Evolutionary conservation across 177 flowering plant genomes (phyloP).

Genomic region (Vitis hybrid): DNA sequence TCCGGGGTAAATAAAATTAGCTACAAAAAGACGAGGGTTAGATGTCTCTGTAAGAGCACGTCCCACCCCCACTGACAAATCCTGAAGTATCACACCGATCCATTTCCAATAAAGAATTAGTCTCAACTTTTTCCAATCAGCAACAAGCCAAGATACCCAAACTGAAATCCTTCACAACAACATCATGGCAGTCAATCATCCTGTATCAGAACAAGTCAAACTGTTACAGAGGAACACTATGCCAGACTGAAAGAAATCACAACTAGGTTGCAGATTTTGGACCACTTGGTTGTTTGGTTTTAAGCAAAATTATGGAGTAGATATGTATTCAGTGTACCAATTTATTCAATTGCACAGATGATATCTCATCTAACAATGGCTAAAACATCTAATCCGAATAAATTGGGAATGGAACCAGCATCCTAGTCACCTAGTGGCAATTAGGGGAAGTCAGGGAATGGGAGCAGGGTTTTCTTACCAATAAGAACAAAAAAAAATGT

Average conservation of each 20-base stretch:
- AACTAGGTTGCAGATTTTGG: not conserved
- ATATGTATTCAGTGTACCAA: too few relatives aligned
- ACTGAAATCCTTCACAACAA: slow-evolving; percentile 14
- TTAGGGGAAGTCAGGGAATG: too few relatives aligned
- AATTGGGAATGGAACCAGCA: too few relatives aligned
- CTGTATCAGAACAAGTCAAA: slow-evolving; percentile 30
- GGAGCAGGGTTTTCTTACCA: too few relatives aligned
- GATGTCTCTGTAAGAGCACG: slow-evolving; percentile 31
- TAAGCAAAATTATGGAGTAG: too few relatives aligned
- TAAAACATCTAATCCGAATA: too few relatives aligned
- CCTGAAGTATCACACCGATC: slow-evolving; percentile 91
- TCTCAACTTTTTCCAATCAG: slow-evolving; percentile 20
- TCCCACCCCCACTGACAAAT: slow-evolving; percentile 89
- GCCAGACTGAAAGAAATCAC: slow-evolving; percentile 1
- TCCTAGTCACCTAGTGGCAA: too few relatives aligned
- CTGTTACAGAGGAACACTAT: not conserved
- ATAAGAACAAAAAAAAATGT: too few relatives aligned
- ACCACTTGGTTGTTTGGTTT: too few relatives aligned
- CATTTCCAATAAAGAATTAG: slow-evolving; percentile 37
- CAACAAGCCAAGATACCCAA: slow-evolving; percentile 5
- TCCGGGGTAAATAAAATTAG: slow-evolving; percentile 39
- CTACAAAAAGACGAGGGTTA: slow-evolving; percentile 40
- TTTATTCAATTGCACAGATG: too few relatives aligned
- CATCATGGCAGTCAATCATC: slow-evolving; percentile 26
- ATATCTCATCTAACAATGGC: too few relatives aligned